Conservation (phyloP, 2,329 filamentous ascomycete species). For the Catunica adiposa region DNA sequence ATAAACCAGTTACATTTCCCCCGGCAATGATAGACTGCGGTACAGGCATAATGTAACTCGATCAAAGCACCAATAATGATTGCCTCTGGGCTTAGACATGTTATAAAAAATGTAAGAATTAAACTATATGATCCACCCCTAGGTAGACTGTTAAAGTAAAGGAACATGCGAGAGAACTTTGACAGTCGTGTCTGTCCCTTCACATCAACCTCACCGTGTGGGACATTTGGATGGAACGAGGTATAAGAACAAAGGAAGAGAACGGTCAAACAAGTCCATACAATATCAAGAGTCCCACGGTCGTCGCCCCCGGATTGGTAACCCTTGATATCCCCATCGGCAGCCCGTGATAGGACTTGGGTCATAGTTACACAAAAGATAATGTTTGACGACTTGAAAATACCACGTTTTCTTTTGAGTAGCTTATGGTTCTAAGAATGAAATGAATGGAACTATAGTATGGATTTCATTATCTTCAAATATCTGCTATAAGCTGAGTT, state of each 20-base stretch:
- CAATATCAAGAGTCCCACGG: conserved; percentile 3
- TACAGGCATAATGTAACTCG: background rate
- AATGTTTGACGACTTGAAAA: no score
- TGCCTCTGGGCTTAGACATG: background rate
- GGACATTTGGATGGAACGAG: background rate
- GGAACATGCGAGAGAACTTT: background rate
- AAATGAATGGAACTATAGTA: background rate
- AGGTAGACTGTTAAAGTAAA: background rate
- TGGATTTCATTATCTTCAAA: background rate
- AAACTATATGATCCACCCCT: background rate
- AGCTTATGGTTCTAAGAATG: background rate
- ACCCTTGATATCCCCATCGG: background rate
- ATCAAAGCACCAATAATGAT: background rate
- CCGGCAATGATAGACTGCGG: background rate
- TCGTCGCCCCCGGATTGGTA: background rate
- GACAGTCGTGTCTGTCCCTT: background rate
- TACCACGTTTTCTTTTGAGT: no score
- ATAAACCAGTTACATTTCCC: background rate
- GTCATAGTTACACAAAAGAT: no score
- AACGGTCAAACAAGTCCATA: conserved; percentile 7
- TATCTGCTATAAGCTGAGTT: background rate
- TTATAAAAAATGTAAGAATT: background rate
- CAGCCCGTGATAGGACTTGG: no score
- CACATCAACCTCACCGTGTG: background rate
- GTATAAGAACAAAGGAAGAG: conserved; percentile 11